Base-by-base conservation (phyloP, 2,329 filamentous ascomycete genomes). In the Cladorrhinum sp. region DNA sequence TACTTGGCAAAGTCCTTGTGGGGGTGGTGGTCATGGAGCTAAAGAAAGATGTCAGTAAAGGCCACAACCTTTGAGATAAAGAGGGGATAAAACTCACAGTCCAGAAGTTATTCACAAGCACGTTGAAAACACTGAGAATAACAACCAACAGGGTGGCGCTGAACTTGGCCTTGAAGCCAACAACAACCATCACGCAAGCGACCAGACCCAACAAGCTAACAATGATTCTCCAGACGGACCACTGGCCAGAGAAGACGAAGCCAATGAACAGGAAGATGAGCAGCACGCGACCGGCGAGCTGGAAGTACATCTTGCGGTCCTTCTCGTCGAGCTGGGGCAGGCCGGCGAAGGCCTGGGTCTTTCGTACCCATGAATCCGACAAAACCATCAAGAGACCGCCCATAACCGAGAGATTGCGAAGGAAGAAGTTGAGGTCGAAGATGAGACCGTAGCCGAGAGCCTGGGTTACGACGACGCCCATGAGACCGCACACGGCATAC, bases 1-100 rank as follows among this genome's bases (percentile, higher is more conserved):
- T 99, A 99, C 81, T 99, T 99, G 82, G 95, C 95, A 74, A 99
- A 99, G 78, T 99, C 95, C 86, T 98, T 98, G 84, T 98, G 93
- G 53, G 95, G 95, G 81, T 99, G 95, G 80, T 96, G 91, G 68
- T 93, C 90, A 81, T 98, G 93, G 68, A 99, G 91, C 90, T 96
- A 67, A 24, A 58, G 55, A 51, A 52, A 36, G 1, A 9, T 5
- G 51, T 55, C 20, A 59, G 25, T 5, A 32, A 32, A 25, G 16
- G 24, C 38, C 10, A 7, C 51, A 32, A 9, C 56, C 10, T 63
- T 18, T 18, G 27, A 8, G n/a, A 49, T 6, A 24, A 58, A 51
- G 49, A 29, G 16, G 13, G 13, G n/a, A 16, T 8, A 8, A 22
- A 64, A 81, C 91, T 81, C 83, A 96, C 93, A 73, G 93, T 98